Percentiles rank a stretch among this genome's conserved stretches.
Conservation (phyloP, 176 grass and related monocot species). For the Canna indica region DNA sequence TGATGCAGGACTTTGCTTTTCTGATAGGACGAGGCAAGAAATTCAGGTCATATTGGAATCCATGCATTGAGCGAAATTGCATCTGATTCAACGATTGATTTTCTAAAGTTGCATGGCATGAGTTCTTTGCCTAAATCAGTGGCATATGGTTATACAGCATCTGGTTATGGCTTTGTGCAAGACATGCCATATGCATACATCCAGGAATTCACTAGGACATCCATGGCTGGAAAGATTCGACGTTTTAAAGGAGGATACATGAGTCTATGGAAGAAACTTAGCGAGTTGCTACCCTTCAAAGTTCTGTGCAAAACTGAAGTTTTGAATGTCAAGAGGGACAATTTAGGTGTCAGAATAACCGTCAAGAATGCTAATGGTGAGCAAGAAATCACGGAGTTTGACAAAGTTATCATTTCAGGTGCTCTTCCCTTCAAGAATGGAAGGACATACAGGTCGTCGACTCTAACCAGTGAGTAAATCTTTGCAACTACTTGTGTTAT, state of each 20-base stretch:
- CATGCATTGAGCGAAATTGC: constrained; percentile 48
- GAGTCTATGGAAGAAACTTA: constrained; percentile 64
- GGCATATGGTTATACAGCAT: constrained; percentile 67
- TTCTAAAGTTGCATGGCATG: constrained; percentile 43
- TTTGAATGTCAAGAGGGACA: constrained; percentile 38
- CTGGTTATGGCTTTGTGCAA: constrained; percentile 73
- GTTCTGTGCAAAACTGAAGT: constrained; percentile 43
- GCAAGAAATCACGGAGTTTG: constrained; percentile 38
- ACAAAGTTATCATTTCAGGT: constrained; percentile 65
- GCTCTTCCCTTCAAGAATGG: constrained; percentile 45
- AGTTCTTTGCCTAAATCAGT: constrained; percentile 70
- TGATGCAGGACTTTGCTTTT: constrained; percentile 1
- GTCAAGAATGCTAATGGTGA: constrained; percentile 33
- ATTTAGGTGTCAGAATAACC: constrained; percentile 21
- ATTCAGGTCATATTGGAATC: constrained; percentile 38
- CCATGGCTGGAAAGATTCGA: constrained; percentile 66
- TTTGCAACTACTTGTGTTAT: constrained; percentile 7
- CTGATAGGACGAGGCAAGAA: constrained; percentile 50
- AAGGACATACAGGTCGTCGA: constrained; percentile 54
- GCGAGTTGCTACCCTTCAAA: constrained; percentile 51
- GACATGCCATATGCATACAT: constrained; percentile 84
- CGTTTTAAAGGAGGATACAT: constrained; percentile 61
- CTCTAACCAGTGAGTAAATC: constrained; percentile 35
- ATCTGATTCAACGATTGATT: constrained; percentile 44
- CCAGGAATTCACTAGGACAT: constrained; percentile 72